A percentile compares a stretch with the other conserved stretches of the same genome.
Evolutionary conservation across 2,329 filamentous ascomycete genomes (phyloP).

Genomic region (Aspergillus fructus): DNA sequence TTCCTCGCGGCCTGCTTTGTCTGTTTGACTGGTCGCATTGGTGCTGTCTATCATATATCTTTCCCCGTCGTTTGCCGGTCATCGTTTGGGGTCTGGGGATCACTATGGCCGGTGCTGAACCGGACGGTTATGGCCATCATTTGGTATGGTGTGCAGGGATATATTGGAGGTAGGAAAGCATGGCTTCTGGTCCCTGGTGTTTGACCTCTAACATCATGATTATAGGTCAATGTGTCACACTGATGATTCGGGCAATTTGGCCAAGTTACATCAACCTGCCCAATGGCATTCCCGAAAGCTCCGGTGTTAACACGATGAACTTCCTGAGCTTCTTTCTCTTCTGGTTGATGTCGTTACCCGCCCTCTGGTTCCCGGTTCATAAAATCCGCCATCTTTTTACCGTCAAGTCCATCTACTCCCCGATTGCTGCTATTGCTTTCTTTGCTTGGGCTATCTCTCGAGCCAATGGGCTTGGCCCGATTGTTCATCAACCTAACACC

Average conservation of each 20-base stretch:
- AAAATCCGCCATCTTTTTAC: slow-evolving; percentile 88
- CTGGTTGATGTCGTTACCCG: slow-evolving; percentile 76
- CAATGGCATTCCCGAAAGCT: slow-evolving; percentile 64
- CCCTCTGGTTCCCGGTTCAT: slow-evolving; percentile 87
- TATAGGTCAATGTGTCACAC: slow-evolving; percentile 71
- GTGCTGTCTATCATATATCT: slow-evolving; percentile 82
- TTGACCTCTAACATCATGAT: neutral
- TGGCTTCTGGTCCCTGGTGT: neutral
- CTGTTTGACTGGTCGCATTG: slow-evolving; percentile 76
- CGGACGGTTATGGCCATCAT: slow-evolving; percentile 83
- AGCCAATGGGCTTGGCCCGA: slow-evolving; percentile 79
- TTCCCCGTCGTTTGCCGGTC: slow-evolving; percentile 78
- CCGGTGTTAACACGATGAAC: slow-evolving; percentile 71
- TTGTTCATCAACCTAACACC: slow-evolving; percentile 67
- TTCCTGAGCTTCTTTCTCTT: slow-evolving; percentile 86
- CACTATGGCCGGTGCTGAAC: slow-evolving; percentile 85
- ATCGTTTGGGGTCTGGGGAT: slow-evolving; percentile 86
- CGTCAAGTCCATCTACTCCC: slow-evolving; percentile 82
- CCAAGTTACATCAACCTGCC: slow-evolving; percentile 58
- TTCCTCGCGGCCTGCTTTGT: slow-evolving; percentile 74
- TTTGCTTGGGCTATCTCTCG: slow-evolving; percentile 83
- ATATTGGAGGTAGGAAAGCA: slow-evolving; percentile 64
- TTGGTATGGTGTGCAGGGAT: slow-evolving; percentile 74
- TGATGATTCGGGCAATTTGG: slow-evolving; percentile 90
- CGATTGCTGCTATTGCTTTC: slow-evolving; percentile 77